Percentiles rank a stretch among this genome's conserved stretches.
Evolutionary conservation across 2,329 filamentous ascomycete species (phyloP).

Genomic region (Penicillium sp.): DNA sequence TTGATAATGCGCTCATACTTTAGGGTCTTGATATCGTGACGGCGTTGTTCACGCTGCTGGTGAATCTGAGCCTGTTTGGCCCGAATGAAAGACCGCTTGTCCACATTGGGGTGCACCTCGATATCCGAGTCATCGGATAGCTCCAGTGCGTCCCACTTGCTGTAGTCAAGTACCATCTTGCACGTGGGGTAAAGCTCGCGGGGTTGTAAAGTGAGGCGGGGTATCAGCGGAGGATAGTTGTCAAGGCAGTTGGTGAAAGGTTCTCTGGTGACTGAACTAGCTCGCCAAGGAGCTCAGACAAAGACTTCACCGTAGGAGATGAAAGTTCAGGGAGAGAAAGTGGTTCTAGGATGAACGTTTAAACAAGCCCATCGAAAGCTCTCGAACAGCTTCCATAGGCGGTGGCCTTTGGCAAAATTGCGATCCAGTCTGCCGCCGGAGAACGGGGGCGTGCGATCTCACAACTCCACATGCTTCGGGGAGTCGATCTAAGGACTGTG

Average conservation of each 20-base stretch:
- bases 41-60: constrained; percentile 81
- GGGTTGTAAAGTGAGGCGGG: constrained; percentile 17
- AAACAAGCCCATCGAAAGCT: constrained; percentile 34
- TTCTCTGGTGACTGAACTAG: not conserved
- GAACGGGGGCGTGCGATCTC: constrained; percentile 18
- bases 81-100: constrained; percentile 97
- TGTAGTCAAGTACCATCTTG: constrained; percentile 65
- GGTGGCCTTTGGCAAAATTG: constrained; percentile 34
- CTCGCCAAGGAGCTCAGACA: not conserved
- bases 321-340: not conserved
- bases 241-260: not conserved
- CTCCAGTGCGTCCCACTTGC: constrained; percentile 79
- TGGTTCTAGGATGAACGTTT: not conserved
- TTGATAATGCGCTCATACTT: constrained; percentile 92
- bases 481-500: constrained; percentile 15
- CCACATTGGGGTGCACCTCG: constrained; percentile 97
- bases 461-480: constrained; percentile 24
- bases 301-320: not conserved
- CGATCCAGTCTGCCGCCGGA: constrained; percentile 22
- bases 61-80: constrained; percentile 98
- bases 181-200: constrained; percentile 7
- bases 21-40: constrained; percentile 84
- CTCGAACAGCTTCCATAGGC: constrained; percentile 42
- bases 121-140: constrained; percentile 97
- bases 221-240: constrained; percentile 22